A percentile compares a stretch with the other conserved stretches of the same genome.
Conservation (phyloP, 176 grass and related monocot species). For the Cymbopogon citratus region DNA sequence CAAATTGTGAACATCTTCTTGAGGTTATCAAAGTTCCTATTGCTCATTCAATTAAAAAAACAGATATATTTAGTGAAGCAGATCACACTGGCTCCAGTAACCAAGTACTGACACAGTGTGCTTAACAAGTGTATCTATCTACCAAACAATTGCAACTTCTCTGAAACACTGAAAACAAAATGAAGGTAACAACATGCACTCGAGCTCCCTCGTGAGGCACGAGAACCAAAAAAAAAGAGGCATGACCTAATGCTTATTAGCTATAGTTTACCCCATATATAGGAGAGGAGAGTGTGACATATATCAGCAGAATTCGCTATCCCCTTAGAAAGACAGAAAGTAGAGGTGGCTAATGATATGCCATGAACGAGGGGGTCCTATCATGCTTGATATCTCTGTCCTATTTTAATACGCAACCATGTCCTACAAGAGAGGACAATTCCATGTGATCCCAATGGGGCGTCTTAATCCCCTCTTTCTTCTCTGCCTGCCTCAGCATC, state of each 20-base stretch:
- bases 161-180: background rate
- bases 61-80: background rate
- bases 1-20: background rate
- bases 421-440: slow-evolving; percentile 23
- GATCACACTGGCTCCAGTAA: background rate
- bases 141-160: background rate
- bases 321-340: background rate
- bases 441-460: slow-evolving; percentile 43
- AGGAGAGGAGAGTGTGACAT: background rate
- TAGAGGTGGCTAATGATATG: slow-evolving; percentile 3
- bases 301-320: slow-evolving; percentile 2
- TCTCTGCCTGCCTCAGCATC: slow-evolving; percentile 6
- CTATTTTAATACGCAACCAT: slow-evolving; percentile 19
- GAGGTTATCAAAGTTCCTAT: background rate
- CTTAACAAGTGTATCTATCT: background rate
- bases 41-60: background rate
- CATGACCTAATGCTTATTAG: slow-evolving; percentile 6
- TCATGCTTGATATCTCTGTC: slow-evolving; percentile 35
- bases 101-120: background rate
- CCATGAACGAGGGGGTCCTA: slow-evolving; percentile 15
- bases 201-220: background rate
- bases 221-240: slow-evolving; percentile 27
- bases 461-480: slow-evolving; percentile 28
- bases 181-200: background rate
- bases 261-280: background rate